Evolutionary conservation across 331 rosid genomes (phyloP).

Genomic region (Cydonia oblonga): DNA sequence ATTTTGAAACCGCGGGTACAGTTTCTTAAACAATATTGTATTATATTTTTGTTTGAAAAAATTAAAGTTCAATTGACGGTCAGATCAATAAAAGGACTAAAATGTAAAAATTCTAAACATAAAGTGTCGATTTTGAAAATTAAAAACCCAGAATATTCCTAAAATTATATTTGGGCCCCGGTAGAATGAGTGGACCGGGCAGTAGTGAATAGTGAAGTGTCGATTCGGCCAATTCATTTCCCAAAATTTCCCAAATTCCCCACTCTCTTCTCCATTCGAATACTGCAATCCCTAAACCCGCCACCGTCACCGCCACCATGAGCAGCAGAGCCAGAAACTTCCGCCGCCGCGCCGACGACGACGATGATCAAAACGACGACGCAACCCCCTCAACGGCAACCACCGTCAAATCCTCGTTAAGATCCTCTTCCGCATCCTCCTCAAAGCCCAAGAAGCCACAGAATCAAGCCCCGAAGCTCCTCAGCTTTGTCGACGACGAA

Average conservation of each 20-base stretch:
- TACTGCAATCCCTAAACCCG: not conserved
- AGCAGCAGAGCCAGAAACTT: constrained; percentile 57
- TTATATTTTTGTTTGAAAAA: too few relatives aligned
- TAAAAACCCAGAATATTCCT: too few relatives aligned
- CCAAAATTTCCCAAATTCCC: not conserved
- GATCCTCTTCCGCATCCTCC: constrained; percentile 20
- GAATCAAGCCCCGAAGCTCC: constrained; percentile 53
- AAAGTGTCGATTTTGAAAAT: too few relatives aligned
- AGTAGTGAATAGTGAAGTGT: not conserved
- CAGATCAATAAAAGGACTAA: too few relatives aligned
- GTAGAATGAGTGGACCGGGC: not conserved
- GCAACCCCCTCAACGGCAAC: not conserved
- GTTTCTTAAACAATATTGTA: not conserved
- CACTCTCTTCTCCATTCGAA: not conserved
- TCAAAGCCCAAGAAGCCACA: constrained; percentile 49
- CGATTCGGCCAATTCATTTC: not conserved
- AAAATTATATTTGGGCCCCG: not conserved
- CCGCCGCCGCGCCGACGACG: constrained; percentile 58
- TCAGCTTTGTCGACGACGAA: constrained; percentile 76
- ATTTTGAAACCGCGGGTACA: not conserved
- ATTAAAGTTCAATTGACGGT: too few relatives aligned
- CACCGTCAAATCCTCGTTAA: constrained; percentile 7
- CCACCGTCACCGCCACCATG: constrained; percentile 14
- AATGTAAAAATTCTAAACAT: too few relatives aligned
- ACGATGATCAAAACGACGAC: constrained; percentile 26